Conservation (phyloP, 176 grass and related monocot genomes). For the Ampelocalamus luodianensis region DNA sequence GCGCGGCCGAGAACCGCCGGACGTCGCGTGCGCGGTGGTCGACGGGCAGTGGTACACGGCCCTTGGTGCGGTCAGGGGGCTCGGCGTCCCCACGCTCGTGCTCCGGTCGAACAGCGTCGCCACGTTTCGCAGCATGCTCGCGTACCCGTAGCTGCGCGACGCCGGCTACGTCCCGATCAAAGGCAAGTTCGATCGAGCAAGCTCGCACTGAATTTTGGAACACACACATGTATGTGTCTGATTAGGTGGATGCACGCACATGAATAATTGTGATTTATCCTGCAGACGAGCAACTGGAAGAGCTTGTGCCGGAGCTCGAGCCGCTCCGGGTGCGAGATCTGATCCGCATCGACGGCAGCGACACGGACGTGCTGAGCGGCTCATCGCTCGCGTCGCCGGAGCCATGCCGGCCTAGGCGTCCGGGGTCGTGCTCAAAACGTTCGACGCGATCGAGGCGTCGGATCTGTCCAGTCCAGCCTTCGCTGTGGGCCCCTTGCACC, state of each 20-base stretch:
- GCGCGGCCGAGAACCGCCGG: background rate
- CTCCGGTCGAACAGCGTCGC: constrained; percentile 10
- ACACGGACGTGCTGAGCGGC: background rate
- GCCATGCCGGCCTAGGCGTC: too few relatives aligned
- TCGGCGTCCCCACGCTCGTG: constrained; percentile 23
- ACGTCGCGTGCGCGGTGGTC: constrained; percentile 17
- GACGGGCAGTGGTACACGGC: constrained; percentile 20
- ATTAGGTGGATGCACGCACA: too few relatives aligned
- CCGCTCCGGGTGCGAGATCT: background rate
- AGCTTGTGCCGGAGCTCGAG: background rate
- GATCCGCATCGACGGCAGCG: constrained; percentile 7
- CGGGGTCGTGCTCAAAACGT: too few relatives aligned
- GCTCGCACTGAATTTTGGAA: too few relatives aligned
- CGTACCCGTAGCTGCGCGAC: background rate
- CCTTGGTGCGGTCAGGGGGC: background rate
- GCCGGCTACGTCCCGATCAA: constrained; percentile 18
- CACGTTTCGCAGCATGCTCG: constrained; percentile 16
- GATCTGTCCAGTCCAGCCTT: background rate
- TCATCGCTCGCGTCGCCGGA: too few relatives aligned
- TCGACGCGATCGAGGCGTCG: background rate
- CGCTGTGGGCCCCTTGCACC: constrained; percentile 20
- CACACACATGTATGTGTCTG: too few relatives aligned
- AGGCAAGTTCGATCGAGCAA: too few relatives aligned
- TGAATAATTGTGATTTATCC: too few relatives aligned
- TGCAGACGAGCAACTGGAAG: background rate